Evolutionary conservation across 139 green algal genomes (phyloP).

Genomic region (Nannochloris sp.): DNA sequence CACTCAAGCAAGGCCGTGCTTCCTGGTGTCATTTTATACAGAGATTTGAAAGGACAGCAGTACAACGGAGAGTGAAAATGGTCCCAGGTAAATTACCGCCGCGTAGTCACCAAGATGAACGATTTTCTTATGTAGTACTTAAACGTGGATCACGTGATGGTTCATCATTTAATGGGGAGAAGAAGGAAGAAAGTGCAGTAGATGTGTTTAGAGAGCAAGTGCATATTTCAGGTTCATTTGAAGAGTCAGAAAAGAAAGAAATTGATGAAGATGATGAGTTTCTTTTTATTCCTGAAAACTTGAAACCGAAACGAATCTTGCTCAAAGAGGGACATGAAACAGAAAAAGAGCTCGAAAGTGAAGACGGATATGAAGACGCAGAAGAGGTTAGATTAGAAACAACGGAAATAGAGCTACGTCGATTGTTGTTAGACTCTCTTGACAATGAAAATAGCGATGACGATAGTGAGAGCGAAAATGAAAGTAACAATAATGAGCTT

Average conservation of each 20-base stretch:
- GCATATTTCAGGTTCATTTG: too few relatives aligned
- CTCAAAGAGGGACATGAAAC: neutral
- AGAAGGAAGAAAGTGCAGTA: too few relatives aligned
- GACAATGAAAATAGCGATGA: neutral
- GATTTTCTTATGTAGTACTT: constrained; percentile 79
- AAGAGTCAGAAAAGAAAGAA: neutral
- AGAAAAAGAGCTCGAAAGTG: too few relatives aligned
- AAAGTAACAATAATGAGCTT: neutral
- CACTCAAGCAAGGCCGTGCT: constrained; percentile 37
- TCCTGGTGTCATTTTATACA: constrained; percentile 78
- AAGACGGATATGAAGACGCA: too few relatives aligned
- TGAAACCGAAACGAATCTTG: neutral
- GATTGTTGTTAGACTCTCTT: neutral
- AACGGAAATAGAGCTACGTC: neutral
- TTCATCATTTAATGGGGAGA: too few relatives aligned
- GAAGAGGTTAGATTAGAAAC: too few relatives aligned
- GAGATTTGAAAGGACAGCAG: constrained; percentile 41
- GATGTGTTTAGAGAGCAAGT: too few relatives aligned
- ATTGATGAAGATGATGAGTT: neutral
- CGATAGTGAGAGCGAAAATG: neutral
- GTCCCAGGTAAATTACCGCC: neutral
- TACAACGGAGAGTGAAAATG: constrained; percentile 23
- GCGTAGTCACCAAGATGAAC: constrained; percentile 53
- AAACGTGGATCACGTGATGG: too few relatives aligned
- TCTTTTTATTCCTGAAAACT: neutral